These are phyloP conservation scores for Globisporangium nunn DNA, from an alignment of 352 stramenopile genomes.

Conservation along the genomic window DNA sequence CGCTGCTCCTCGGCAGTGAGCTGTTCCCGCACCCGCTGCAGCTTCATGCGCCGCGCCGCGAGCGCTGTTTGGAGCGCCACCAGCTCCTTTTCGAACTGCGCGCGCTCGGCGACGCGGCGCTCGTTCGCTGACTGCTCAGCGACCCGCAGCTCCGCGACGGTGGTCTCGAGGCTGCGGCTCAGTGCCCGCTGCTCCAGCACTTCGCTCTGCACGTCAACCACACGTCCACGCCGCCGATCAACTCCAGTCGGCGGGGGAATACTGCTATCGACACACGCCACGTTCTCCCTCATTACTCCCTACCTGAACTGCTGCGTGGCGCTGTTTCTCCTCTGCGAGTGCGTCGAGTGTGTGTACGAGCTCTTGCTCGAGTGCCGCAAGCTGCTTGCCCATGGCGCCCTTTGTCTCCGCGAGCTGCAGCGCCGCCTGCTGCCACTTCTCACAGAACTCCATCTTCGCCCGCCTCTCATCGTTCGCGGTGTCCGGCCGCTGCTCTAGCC, in stretches of 20 bases:
- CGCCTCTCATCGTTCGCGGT: constrained; percentile 10
- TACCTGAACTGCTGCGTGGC: constrained; percentile 19
- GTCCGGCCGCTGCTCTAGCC: constrained; percentile 18
- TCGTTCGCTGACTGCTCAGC: constrained; percentile 19
- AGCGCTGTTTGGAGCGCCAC: constrained; percentile 10
- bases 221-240: constrained; percentile 1
- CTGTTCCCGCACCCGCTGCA: constrained; percentile 4
- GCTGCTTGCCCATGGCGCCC: constrained; percentile 15
- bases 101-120: constrained; percentile 20
- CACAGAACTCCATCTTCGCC: constrained; percentile 8
- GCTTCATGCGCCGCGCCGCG: constrained; percentile 9
- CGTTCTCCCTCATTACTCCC: background rate
- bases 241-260: background rate
- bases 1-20: constrained; percentile 1
- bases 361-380: constrained; percentile 24
- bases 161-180: constrained; percentile 19
- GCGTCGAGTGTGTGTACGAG: constrained; percentile 10
- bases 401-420: constrained; percentile 21
- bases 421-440: constrained; percentile 20
- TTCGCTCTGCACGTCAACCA: constrained; percentile 2
- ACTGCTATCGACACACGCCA: background rate
- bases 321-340: constrained; percentile 12
- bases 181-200: constrained; percentile 13
- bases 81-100: constrained; percentile 22
- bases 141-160: constrained; percentile 14